Conservation (phyloP, 305 asterid species). For the Rubia peregrina region DNA sequence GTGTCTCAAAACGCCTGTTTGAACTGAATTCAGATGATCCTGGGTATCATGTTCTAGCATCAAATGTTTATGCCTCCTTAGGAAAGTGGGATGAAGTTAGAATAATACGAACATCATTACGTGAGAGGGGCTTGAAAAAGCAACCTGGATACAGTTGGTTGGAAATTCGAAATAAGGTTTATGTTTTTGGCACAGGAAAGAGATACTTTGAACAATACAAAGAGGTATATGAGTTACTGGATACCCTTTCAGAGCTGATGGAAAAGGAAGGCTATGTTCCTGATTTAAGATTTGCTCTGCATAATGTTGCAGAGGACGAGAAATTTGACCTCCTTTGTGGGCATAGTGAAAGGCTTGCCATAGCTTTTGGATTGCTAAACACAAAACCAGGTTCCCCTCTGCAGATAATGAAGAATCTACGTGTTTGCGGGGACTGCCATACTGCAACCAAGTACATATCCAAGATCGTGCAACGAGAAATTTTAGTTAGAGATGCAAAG, state of each 20-base stretch:
- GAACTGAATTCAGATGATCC: conserved; percentile 44
- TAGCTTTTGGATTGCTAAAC: conserved; percentile 48
- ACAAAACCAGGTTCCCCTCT: conserved; percentile 44
- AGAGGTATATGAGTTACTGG: conserved; percentile 36
- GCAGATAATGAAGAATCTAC: conserved; percentile 55
- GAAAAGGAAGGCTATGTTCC: conserved; percentile 56
- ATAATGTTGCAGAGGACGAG: conserved; percentile 51
- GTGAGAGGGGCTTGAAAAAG: conserved; percentile 48
- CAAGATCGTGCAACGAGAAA: conserved; percentile 42
- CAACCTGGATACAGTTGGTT: conserved; percentile 76
- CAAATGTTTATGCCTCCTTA: conserved; percentile 59
- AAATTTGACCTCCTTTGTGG: conserved; percentile 43
- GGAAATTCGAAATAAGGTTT: conserved; percentile 45
- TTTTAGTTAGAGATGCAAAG: conserved; percentile 56
- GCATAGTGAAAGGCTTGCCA: conserved; percentile 59
- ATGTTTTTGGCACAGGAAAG: conserved; percentile 43
- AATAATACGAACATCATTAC: conserved; percentile 47
- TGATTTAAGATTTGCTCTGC: conserved; percentile 41
- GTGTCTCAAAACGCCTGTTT: conserved; percentile 37
- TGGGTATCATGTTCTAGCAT: conserved; percentile 66
- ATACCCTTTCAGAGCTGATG: conserved; percentile 37
- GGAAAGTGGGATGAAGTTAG: conserved; percentile 67
- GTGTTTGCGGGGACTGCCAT: conserved; percentile 68
- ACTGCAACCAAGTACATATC: conserved; percentile 49
- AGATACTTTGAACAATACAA: conserved; percentile 33